Evolutionary conservation across 129 eudicot species (phyloP), one percentile per base, ranked within the genome.

Genomic region (Scalesia atractyloides): DNA sequence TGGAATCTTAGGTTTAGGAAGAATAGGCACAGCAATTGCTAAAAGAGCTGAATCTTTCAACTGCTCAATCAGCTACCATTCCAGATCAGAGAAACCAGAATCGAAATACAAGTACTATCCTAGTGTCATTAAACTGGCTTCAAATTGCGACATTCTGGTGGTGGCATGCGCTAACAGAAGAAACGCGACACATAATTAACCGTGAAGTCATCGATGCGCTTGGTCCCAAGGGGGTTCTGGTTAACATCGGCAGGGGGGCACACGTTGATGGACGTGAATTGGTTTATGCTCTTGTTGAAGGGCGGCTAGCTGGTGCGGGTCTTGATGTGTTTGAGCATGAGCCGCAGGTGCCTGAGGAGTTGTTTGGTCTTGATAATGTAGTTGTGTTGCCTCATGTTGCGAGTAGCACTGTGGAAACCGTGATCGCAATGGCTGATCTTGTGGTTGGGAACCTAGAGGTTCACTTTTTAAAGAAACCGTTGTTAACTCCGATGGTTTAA

Each of bases 291-390:
- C 82, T 92, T 37, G 72, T 80, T 41, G 95, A 89, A 69, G 88
- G 96, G 57, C 83, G 98, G 79, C 9, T 92, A 48, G 96, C 88
- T 19, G 98, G 96, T 24, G 98, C 95, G 14, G 98, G 98, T 44
- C 89, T 92, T 51, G 98, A 92, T 73, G 96, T 92, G 30, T 89
- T 81, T 67, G 95, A 92, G 79, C 57, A 83, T 17, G 97, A 92
- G 46, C 96, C 96, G 3, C 19, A 86, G 7, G 96, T 86, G 49
- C 91, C 93, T 6, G 86, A 89, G 66, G 75, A 76, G 75, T 56
- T 92, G 15, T 82, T 86, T 48, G 84, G 76, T 22, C 88, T 87
- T 20, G 87, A 85, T 16, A 90, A 85, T 57, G 89, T 85, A 0
- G 94, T 90, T 15, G 73, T 85, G 15, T 39, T 77, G 70, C 81